A percentile compares a stretch with the other conserved stretches of the same genome.
phyloP scores from a whole-genome alignment of 2,329 filamentous ascomycete genomes.

The Neofusicoccum parvum region DNA sequence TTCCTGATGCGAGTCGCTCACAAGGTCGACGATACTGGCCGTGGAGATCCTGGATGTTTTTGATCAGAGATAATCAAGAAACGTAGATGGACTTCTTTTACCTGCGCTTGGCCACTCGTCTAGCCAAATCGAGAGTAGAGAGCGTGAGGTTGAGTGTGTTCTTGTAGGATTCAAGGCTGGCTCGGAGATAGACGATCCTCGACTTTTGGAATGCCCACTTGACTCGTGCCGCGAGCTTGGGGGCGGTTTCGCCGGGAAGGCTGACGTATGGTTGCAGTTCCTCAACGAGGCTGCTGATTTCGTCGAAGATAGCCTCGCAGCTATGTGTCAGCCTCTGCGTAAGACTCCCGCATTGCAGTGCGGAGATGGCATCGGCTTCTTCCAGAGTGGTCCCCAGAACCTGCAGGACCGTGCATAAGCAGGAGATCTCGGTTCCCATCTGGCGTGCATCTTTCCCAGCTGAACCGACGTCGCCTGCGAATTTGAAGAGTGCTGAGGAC shows the following conservation, averaged over 20 bases:
- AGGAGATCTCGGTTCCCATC: not conserved
- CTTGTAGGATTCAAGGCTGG: not conserved
- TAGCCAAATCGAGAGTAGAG: not conserved
- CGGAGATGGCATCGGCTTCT: not conserved
- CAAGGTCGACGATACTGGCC: not conserved
- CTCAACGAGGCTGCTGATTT: not conserved
- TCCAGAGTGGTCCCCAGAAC: not conserved
- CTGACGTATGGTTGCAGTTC: not conserved
- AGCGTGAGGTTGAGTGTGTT: not conserved
- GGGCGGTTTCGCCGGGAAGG: not conserved
- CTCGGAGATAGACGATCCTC: not conserved
- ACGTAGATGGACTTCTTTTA: not conserved
- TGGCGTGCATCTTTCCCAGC: not conserved
- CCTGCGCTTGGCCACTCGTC: not conserved
- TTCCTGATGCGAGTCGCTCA: not conserved
- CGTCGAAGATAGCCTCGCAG: not conserved
- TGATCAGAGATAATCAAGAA: too few relatives aligned
- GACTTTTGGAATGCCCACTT: not conserved
- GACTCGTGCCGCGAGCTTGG: not conserved
- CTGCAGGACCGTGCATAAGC: not conserved
- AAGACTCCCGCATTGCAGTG: not conserved
- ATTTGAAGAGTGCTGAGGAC: not conserved
- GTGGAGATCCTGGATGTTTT: not conserved
- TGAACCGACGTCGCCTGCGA: not conserved
- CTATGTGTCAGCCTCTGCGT: not conserved